Conservation (phyloP, 257 asterid genomes). For the Penstemon eatonii region DNA sequence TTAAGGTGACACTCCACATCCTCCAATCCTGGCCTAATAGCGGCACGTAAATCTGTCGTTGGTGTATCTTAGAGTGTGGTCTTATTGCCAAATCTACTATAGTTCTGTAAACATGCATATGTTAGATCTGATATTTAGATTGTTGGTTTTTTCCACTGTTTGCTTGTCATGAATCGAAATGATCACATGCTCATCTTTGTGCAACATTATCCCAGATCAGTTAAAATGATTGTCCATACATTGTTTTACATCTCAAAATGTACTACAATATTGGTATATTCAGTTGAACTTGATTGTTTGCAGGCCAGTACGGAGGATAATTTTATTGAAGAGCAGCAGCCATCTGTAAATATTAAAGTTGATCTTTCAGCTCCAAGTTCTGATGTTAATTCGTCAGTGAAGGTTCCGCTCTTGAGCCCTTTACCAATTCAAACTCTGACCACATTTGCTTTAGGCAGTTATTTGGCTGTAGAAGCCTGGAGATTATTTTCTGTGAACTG, state of each 20-base stretch:
- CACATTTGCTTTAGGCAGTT: slow-evolving; percentile 17
- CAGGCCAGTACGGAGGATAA: slow-evolving; percentile 49
- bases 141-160: no score
- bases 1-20: no score
- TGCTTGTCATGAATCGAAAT: no score
- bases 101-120: no score
- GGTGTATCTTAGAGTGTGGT: no score
- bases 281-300: slow-evolving; percentile 25
- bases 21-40: no score
- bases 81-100: no score
- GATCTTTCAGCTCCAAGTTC: slow-evolving; percentile 54
- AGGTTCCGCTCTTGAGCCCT: slow-evolving; percentile 45
- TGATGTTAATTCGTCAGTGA: slow-evolving; percentile 55
- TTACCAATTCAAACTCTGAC: slow-evolving; percentile 14
- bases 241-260: slow-evolving; percentile 18
- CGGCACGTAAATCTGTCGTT: no score
- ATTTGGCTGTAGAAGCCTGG: slow-evolving; percentile 15
- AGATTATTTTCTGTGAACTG: slow-evolving; percentile 19
- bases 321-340: slow-evolving; percentile 45
- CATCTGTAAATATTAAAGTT: slow-evolving; percentile 62
- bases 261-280: neutral
- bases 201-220: slow-evolving; percentile 6
- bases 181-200: neutral
- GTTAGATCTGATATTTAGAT: no score
- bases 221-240: neutral